Percentiles rank a stretch among this genome's conserved stretches.
Evolutionary conservation across 2,329 filamentous ascomycete species (phyloP).

Genomic region (Botrytis porri): DNA sequence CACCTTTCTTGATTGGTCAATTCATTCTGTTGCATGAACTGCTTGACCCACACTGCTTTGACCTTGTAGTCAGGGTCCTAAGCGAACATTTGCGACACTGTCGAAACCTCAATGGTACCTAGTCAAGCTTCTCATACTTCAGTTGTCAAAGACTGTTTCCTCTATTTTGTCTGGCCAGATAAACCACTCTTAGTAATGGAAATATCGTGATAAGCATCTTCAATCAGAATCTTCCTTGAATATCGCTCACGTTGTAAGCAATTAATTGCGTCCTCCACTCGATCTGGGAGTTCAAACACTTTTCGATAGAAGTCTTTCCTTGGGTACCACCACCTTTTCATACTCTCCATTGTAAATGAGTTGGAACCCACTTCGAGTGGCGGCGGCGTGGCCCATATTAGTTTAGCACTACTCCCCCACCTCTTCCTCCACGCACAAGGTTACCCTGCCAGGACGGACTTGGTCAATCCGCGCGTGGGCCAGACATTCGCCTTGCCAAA

Average conservation of each 20-base stretch:
- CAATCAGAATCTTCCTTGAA: background rate
- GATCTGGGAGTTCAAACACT: background rate
- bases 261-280: conserved; percentile 11
- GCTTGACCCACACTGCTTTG: conserved; percentile 22
- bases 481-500: conserved; percentile 20
- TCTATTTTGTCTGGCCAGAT: conserved; percentile 12
- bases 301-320: background rate
- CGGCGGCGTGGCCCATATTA: conserved; percentile 21
- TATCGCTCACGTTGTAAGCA: background rate
- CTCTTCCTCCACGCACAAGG: conserved; percentile 14
- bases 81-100: conserved; percentile 36
- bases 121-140: conserved; percentile 29
- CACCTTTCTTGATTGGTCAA: background rate
- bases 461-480: conserved; percentile 32
- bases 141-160: conserved; percentile 22
- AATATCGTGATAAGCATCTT: background rate
- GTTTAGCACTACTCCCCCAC: conserved; percentile 21
- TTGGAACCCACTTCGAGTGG: conserved; percentile 29
- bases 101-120: conserved; percentile 35
- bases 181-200: background rate
- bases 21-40: conserved; percentile 26
- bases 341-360: conserved; percentile 10
- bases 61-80: conserved; percentile 20
- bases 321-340: conserved; percentile 7
- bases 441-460: conserved; percentile 26